These are phyloP conservation scores for Sordariomycetes sp. DNA, from an alignment of 2,329 filamentous ascomycete species.

Conservation along the genomic window DNA sequence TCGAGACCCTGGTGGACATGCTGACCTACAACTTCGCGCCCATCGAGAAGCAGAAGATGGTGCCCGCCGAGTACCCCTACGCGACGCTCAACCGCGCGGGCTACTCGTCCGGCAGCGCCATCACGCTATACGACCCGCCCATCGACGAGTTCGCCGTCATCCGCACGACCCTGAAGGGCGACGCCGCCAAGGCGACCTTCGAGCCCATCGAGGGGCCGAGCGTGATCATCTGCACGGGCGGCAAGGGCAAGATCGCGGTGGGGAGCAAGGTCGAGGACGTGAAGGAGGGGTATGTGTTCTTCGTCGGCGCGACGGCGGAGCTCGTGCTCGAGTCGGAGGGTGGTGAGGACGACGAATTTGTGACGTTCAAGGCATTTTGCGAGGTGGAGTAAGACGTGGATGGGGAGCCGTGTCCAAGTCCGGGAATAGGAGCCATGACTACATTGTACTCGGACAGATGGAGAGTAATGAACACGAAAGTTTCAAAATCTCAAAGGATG, in stretches of 20 bases:
- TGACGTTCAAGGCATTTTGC: conserved; percentile 89
- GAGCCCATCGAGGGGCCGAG: conserved; percentile 81
- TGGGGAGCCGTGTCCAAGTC: neutral
- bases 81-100: conserved; percentile 69
- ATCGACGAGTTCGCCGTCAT: conserved; percentile 95
- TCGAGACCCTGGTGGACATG: conserved; percentile 78
- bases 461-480: no score
- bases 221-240: conserved; percentile 82
- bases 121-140: conserved; percentile 80
- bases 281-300: conserved; percentile 65
- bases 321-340: conserved; percentile 61
- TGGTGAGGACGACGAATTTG: conserved; percentile 57
- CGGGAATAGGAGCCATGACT: no score
- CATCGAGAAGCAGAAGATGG: conserved; percentile 91
- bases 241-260: conserved; percentile 74
- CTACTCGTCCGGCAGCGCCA: conserved; percentile 66
- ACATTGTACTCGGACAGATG: no score
- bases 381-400: conserved; percentile 48
- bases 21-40: conserved; percentile 93
- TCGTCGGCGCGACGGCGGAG: conserved; percentile 82
- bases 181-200: conserved; percentile 75
- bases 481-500: no score
- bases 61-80: conserved; percentile 75
- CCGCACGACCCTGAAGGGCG: conserved; percentile 60
- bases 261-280: conserved; percentile 71